Evolutionary conservation across 345 rosid species (phyloP), one percentile per base, ranked within the genome.

Genomic region (Sisymbrium irio): DNA sequence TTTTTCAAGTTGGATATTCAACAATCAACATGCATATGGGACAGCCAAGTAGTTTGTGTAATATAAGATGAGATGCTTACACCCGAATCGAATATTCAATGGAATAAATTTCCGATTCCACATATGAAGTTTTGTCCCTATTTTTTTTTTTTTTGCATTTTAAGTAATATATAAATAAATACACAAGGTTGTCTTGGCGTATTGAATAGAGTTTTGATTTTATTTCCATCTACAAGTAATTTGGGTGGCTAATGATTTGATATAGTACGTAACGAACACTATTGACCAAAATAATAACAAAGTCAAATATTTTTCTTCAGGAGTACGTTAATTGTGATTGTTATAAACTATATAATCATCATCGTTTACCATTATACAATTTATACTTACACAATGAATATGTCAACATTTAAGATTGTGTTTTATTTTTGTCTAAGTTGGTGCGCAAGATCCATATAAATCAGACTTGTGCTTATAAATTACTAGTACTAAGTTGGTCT

Each of bases 51-150:
- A 35, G 5, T 62, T 9, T 68, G 57, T 60, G 10, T 20, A 2
- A 19, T 15, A 47, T 19, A 47, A 19, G 25, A 14, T n/a, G 14
- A 61, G 49, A 68, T 60, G 45, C 57, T 60, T 60, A 36, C 10
- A 18, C 10, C 9, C 20, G 14, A 74, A 7, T 7, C 59, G 75
- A 76, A 76, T 76, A 76, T 69, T 76, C 75, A 76, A 14, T 54
- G 44, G 79, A 44, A 76, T 76, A 69, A 60, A 51, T 42, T 51
- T 25, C 1, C 0, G 74, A 75, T 61, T 40, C 78, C 68, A n/a
- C 6, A 4, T 47, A 37, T 27, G 5, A 39, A 59, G 6, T 6
- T 44, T 37, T 58, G 27, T 65, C 51, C 41, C 10, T 49, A 20
- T 7, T 44, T 2, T 45, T 45, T 4, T 45, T 17, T 2, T 50